Percentiles rank a stretch among this genome's conserved stretches.
Conservation (phyloP, 2,329 filamentous ascomycete species). For the Neurospora sp. region DNA sequence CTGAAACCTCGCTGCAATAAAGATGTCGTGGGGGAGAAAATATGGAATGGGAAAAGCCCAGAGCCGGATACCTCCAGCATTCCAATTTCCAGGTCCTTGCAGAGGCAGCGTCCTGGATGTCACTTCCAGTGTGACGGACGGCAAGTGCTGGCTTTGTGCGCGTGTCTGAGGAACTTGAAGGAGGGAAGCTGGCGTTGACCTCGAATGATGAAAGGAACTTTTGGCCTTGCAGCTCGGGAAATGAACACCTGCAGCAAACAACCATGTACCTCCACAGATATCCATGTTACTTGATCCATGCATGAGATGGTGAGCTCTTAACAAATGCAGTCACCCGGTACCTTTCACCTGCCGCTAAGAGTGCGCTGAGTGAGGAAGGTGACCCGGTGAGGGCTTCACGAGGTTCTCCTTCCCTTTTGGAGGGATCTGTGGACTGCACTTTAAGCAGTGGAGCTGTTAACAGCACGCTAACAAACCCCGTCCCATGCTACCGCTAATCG, state of each 20-base stretch:
- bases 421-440: not conserved
- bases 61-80: not conserved
- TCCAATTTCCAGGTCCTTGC: not conserved
- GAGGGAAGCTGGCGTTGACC: not conserved
- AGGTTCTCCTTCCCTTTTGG: not conserved
- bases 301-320: not conserved
- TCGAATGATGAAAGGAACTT: not conserved
- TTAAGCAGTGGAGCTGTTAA: not conserved
- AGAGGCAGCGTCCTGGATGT: not conserved
- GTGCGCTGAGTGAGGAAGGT: not conserved
- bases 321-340: not conserved
- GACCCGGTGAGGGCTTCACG: not conserved
- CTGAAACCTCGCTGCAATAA: not conserved
- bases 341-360: not conserved
- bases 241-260: not conserved
- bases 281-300: not conserved
- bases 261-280: not conserved
- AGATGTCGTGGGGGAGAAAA: not conserved
- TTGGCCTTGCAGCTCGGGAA: not conserved
- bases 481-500: not conserved
- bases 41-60: not conserved
- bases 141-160: not conserved
- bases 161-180: not conserved
- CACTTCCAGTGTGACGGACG: not conserved
- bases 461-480: not conserved